Evolutionary conservation across 345 rosid genomes (phyloP).

Genomic region (Salix caprea): DNA sequence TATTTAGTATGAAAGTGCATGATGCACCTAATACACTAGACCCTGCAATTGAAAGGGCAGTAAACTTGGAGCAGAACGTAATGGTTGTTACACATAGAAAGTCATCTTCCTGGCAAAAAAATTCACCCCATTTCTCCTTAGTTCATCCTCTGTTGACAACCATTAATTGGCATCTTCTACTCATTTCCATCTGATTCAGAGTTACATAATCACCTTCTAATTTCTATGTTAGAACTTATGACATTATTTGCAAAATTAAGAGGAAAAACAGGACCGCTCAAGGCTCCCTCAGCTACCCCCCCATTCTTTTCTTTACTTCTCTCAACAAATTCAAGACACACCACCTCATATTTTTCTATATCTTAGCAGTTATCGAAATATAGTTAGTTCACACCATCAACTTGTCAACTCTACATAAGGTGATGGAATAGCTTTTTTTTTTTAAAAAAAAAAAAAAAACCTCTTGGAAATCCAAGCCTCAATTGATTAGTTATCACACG

Average conservation of each 20-base stretch:
- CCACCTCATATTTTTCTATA: background rate
- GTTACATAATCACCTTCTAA: background rate
- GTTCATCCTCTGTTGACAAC: background rate
- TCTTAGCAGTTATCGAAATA: too few relatives aligned
- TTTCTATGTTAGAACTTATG: background rate
- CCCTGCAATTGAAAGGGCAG: background rate
- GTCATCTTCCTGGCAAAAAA: background rate
- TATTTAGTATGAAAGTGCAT: background rate
- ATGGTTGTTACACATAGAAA: background rate
- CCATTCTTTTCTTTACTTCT: too few relatives aligned
- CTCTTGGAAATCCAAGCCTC: background rate
- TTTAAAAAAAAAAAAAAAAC: background rate
- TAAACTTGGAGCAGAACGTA: background rate
- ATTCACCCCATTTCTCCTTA: background rate
- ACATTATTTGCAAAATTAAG: too few relatives aligned
- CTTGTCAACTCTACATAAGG: background rate
- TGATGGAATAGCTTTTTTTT: background rate
- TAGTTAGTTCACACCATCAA: background rate
- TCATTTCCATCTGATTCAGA: background rate
- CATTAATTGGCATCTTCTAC: background rate
- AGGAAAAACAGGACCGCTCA: background rate
- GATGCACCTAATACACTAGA: background rate
- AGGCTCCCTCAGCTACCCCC: background rate
- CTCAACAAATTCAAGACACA: background rate
- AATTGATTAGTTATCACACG: background rate